Percentiles rank a stretch among this genome's conserved stretches.
Conservation (phyloP, 257 asterid species). For the Primulina huaijiensis region DNA sequence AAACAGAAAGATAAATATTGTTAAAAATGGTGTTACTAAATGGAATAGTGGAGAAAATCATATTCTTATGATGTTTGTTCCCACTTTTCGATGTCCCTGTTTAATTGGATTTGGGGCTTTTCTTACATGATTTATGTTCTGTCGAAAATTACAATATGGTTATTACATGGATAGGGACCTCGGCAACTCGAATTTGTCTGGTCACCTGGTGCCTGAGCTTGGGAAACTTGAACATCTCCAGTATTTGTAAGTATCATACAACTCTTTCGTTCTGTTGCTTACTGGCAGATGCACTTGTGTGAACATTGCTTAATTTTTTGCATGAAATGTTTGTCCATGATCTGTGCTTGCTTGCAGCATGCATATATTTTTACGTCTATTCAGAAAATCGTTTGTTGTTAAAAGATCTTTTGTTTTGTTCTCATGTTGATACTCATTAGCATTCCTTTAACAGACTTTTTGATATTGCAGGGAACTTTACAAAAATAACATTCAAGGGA, state of each 20-base stretch:
- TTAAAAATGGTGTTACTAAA: neutral
- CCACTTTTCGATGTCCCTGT: neutral
- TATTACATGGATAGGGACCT: neutral
- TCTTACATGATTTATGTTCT: too few relatives aligned
- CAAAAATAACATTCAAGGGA: slow-evolving; percentile 69
- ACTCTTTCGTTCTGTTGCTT: slow-evolving; percentile 12
- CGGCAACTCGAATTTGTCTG: slow-evolving; percentile 35
- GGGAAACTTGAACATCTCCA: slow-evolving; percentile 51
- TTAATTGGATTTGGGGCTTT: too few relatives aligned
- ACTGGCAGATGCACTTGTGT: neutral
- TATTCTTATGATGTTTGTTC: neutral
- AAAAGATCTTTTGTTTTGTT: slow-evolving; percentile 5
- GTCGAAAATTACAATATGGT: neutral
- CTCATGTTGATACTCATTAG: neutral
- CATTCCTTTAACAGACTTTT: slow-evolving; percentile 13
- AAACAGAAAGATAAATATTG: neutral
- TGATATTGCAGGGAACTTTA: slow-evolving; percentile 66
- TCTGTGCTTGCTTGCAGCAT: slow-evolving; percentile 1
- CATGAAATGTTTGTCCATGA: neutral
- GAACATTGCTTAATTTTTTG: neutral
- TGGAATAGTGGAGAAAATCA: neutral
- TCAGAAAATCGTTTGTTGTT: neutral
- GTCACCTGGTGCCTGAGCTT: slow-evolving; percentile 39
- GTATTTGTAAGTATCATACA: slow-evolving; percentile 46
- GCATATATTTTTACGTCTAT: neutral